Evolutionary conservation across 768 basidiomycete species (phyloP).

Genomic region (Lyophyllum atratum): DNA sequence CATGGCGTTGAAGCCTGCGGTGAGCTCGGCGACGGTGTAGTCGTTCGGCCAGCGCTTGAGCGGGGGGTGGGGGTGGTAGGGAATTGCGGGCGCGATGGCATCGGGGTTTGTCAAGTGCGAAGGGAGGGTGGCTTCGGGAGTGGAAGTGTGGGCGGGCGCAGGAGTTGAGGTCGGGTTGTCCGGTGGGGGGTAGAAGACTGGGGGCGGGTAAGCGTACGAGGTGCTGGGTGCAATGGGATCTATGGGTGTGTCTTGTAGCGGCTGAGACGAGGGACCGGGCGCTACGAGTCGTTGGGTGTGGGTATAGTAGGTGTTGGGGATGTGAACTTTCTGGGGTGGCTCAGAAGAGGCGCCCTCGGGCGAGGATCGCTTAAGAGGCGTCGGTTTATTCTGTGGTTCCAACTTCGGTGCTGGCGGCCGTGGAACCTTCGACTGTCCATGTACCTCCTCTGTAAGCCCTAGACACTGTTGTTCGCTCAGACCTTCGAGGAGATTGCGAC

Average conservation of each 20-base stretch:
- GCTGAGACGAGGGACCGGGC: neutral
- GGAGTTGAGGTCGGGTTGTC: too few relatives aligned
- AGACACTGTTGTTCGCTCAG: conserved; percentile 59
- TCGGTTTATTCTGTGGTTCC: neutral
- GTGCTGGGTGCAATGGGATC: neutral
- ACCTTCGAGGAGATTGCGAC: conserved; percentile 60
- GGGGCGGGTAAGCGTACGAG: neutral
- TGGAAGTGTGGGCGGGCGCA: too few relatives aligned
- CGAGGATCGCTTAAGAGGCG: conserved; percentile 23
- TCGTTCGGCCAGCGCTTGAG: conserved; percentile 80
- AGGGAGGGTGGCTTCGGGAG: conserved; percentile 8
- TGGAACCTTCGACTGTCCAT: conserved; percentile 33
- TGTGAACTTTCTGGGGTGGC: conserved; percentile 27
- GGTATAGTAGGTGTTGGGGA: conserved; percentile 32
- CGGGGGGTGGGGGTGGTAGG: conserved; percentile 62
- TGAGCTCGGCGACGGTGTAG: conserved; percentile 68
- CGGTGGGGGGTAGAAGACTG: neutral
- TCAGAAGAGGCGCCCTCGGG: conserved; percentile 14
- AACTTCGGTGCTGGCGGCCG: neutral
- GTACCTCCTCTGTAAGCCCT: conserved; percentile 57
- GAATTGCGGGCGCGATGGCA: conserved; percentile 29
- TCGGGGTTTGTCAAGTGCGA: conserved; percentile 18
- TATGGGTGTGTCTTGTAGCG: neutral
- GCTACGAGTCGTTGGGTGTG: neutral
- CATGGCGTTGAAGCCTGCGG: conserved; percentile 58